These are phyloP conservation scores for Pseudognaphalium luteoalbum DNA, from an alignment of 129 eudicot genomes.

Conservation along the genomic window DNA sequence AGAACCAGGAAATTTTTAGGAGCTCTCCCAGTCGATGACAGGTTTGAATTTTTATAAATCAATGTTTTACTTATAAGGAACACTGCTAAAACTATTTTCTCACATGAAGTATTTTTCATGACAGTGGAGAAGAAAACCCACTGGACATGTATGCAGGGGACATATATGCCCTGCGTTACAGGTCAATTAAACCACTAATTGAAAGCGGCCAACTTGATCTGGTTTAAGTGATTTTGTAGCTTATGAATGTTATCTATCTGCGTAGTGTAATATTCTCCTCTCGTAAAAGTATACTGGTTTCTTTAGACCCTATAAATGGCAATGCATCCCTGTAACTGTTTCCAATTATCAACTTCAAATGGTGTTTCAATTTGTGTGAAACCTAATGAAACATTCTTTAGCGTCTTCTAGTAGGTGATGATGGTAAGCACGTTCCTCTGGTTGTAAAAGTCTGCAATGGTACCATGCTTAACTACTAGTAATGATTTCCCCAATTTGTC, in stretches of 20 bases:
- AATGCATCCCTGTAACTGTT: neutral
- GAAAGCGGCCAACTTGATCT: slow-evolving; percentile 84
- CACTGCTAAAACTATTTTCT: slow-evolving; percentile 6
- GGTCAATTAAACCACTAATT: slow-evolving; percentile 72
- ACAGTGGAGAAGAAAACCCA: slow-evolving; percentile 77
- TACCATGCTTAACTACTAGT: too few relatives aligned
- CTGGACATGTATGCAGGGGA: slow-evolving; percentile 83
- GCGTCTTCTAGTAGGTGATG: neutral
- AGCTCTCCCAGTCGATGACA: slow-evolving; percentile 79
- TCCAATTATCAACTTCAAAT: neutral
- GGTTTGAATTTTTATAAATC: slow-evolving; percentile 19
- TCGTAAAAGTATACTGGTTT: neutral
- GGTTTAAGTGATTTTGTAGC: slow-evolving; percentile 40
- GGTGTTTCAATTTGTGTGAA: neutral
- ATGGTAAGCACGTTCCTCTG: neutral
- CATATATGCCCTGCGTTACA: slow-evolving; percentile 87
- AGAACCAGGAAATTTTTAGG: slow-evolving; percentile 71
- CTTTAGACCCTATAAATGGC: neutral
- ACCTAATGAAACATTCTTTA: neutral
- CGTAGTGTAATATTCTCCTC: neutral
- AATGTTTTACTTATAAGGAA: neutral
- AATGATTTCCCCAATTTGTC: too few relatives aligned
- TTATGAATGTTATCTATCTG: neutral
- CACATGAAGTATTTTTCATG: slow-evolving; percentile 17
- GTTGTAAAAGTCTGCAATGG: neutral